Evolutionary conservation across 2,329 filamentous ascomycete species (phyloP), one percentile per base, ranked within the genome.

Genomic region (Pseudogymnoascus sp.): DNA sequence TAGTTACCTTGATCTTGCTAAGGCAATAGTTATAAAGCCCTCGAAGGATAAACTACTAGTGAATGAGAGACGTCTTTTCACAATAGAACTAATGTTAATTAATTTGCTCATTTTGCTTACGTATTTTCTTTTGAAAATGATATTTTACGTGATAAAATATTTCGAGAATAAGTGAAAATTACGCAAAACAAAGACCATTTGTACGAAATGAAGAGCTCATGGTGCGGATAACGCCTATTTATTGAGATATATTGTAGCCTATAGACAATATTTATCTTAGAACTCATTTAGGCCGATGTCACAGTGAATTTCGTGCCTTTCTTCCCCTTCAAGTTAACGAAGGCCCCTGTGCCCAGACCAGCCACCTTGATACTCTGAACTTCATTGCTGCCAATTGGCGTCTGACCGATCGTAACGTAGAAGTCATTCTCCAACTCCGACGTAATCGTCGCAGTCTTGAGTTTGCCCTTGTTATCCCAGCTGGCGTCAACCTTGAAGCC

Each of bases 401-500:
- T 14, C 18, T 40, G 33, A 6, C 58, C 58, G 9, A 60, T 12
- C 4, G 58, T 60, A 37, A 60, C 31, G 23, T 60, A 60, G 18
- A n/a, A 31, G 14, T 21, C 11, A 37, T 60, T 60, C 11, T n/a
- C 58, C 11, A 60, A 9, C 33, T 60, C 21, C 5, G 58, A 60
- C n/a, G 8, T 40, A 14, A 60, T 60, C 6, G 58, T 60, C 18
- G 58, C 58, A 3, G 14, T 25, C 33, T 35, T 37, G 16, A 40
- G 31, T 16, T 40, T 40, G 21, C 58, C 58, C 11, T 40, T 40
- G 33, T 14, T 60, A 21, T 59, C 59, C 67, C 66, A 67, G 18
- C 43, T 61, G 33, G 67, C 68, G 49, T 63, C 63, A 6, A 67
- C 64, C 55, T 62, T 41, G 40, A 67, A 64, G 14, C 63, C 67